Conservation (phyloP, 2,329 filamentous ascomycete genomes). For the Orbilia oligospora region DNA sequence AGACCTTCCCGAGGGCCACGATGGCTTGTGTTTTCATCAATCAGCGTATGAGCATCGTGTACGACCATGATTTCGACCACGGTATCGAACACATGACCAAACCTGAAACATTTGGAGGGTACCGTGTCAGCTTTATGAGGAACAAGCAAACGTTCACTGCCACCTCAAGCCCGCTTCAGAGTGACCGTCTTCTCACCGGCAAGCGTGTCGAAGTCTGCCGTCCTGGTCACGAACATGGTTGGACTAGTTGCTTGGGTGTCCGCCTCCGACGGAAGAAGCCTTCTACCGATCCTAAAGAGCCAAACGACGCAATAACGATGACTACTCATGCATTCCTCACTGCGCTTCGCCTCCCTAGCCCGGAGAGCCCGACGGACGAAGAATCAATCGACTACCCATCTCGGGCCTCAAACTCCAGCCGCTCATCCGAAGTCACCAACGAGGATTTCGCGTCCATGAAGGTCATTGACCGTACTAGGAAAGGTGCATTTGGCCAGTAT, state of each 20-base stretch:
- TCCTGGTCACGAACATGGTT: conserved; percentile 32
- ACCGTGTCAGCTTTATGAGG: conserved; percentile 54
- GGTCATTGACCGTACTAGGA: conserved; percentile 38
- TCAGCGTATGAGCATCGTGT: conserved; percentile 55
- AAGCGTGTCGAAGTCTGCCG: conserved; percentile 52
- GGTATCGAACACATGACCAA: conserved; percentile 58
- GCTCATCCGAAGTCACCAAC: conserved; percentile 35
- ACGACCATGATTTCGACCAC: conserved; percentile 56
- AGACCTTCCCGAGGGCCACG: conserved; percentile 43
- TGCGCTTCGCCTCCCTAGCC: conserved; percentile 46
- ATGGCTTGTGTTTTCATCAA: conserved; percentile 55
- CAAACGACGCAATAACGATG: conserved; percentile 56
- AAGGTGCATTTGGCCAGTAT: conserved; percentile 44
- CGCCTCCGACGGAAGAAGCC: conserved; percentile 39
- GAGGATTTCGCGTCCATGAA: conserved; percentile 46
- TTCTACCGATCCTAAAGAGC: conserved; percentile 27
- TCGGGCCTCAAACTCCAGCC: conserved; percentile 35
- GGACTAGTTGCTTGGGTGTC: conserved; percentile 53
- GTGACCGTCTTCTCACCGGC: conserved; percentile 43
- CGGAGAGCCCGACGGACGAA: conserved; percentile 3
- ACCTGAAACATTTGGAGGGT: conserved; percentile 58
- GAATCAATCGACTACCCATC: conserved; percentile 14
- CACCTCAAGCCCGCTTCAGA: conserved; percentile 41
- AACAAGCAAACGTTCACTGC: conserved; percentile 50
- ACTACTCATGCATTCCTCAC: conserved; percentile 59